Evolutionary conservation across 2,329 filamentous ascomycete species (phyloP), one percentile per base, ranked within the genome.

Genomic region (Hypoxylon sp.): DNA sequence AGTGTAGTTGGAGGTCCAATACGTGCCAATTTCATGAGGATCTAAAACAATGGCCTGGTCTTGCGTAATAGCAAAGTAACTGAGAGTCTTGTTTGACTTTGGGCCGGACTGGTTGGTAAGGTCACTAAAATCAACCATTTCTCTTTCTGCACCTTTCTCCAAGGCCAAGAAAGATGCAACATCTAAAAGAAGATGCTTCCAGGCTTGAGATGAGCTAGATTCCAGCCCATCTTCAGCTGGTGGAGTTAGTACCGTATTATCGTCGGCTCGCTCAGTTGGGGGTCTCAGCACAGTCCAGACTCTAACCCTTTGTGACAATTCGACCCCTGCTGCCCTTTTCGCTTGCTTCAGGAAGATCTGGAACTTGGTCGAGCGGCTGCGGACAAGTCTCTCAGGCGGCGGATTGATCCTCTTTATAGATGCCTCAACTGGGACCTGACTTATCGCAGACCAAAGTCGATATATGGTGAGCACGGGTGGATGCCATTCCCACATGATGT

Each of bases 381-480:
- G 89, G 23, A 93, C 86, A 41, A 95, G 80, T 55, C 87, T 86
- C 4, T 89, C 84, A 0, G 94, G 89, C 4, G 87, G 81, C 14
- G 87, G 86, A 38, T 87, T 84, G 60, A 81, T 86, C 10, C 89
- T 87, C 74, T 90, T 89, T 61, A 91, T 80, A 1, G 85, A 81
- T 74, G 90, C 86, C 38, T 88, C 82, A 52, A 87, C 82, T 5
- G 84, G 82, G 21, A 88, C 80, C 1, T 87, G 86, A 70, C 85
- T 89, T 56, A 84, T 80, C 17, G 86, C 82, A 2, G 87, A 87
- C 77, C 90, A 90, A 1, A 98, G 83, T 72, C 95, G 93, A 76
- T 97, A 89, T 66, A 98, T 85, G 1, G 90, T 93, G 78, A 98
- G 93, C 46, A 97, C 85, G 0, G 93, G 93, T 3, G 94, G 96